Conservation (phyloP, 2,329 filamentous ascomycete genomes). For the Cercospora beticola region DNA sequence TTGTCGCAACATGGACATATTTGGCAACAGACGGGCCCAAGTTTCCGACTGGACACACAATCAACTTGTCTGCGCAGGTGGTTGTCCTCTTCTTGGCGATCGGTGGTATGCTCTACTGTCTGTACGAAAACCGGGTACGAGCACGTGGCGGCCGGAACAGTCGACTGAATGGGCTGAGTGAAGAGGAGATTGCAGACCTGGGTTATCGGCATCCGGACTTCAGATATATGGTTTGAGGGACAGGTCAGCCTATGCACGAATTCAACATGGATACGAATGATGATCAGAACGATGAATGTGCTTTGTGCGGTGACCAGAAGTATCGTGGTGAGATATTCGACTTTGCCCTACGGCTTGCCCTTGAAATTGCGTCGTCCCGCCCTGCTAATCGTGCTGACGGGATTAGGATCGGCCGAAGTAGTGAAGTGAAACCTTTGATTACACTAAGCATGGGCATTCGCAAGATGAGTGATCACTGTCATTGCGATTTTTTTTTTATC, state of each 20-base stretch:
- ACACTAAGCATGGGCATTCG: too few relatives aligned
- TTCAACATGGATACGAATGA: not conserved
- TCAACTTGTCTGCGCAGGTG: slow-evolving; percentile 57
- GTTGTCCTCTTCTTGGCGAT: slow-evolving; percentile 47
- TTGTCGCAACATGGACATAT: slow-evolving; percentile 61
- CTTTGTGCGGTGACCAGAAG: not conserved
- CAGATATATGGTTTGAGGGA: slow-evolving; percentile 52
- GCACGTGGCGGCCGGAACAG: slow-evolving; percentile 51
- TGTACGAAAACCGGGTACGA: slow-evolving; percentile 54
- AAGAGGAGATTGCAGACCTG: slow-evolving; percentile 49
- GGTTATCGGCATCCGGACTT: slow-evolving; percentile 58
- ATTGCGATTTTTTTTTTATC: too few relatives aligned
- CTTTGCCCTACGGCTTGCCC: not conserved
- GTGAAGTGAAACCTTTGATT: too few relatives aligned
- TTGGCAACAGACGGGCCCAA: slow-evolving; percentile 47
- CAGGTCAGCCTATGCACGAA: not conserved
- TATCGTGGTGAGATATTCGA: not conserved
- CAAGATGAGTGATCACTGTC: too few relatives aligned
- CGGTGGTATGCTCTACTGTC: slow-evolving; percentile 54
- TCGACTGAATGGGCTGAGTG: slow-evolving; percentile 51
- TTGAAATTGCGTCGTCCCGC: not conserved
- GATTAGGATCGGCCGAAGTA: not conserved
- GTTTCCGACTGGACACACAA: slow-evolving; percentile 55
- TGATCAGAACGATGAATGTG: not conserved
- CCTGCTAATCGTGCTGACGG: not conserved